Base-by-base conservation (phyloP, 805 yeast genomes). In the Saccharomycopsis amapae region DNA sequence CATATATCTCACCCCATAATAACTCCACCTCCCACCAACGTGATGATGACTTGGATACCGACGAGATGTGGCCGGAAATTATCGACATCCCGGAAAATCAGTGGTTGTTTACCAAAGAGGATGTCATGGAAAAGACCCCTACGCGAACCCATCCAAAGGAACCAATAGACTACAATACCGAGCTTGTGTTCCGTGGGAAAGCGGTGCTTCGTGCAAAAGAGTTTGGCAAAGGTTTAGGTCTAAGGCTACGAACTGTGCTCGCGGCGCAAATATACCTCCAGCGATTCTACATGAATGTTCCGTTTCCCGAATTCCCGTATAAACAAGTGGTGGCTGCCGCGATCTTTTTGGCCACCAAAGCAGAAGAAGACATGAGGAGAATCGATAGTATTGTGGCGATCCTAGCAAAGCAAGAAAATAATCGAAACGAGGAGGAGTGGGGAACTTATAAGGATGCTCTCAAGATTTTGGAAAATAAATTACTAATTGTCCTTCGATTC, bases 21-120 rank as follows among this genome's bases (percentile, higher is more conserved):
- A n/a, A n/a, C n/a, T n/a, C n/a, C n/a, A n/a, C n/a, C n/a, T n/a
- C n/a, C n/a, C n/a, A n/a, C n/a, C n/a, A n/a, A n/a, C n/a, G n/a
- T n/a, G n/a, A n/a, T n/a, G 22, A n/a, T 7, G 45, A 24, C 45
- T 12, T 9, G 3, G 31, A 39, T 25, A 40, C 22, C 5, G 49
- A 42, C 5, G 50, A 51, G 7, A 15, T 48, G 4, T 51, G 54
- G 54, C 50, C 54, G 1, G 49, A 45, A n/a, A 34, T 48, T 10
- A 42, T 51, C 22, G 44, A 39, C 9, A 43, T 51, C 4, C 54
- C 54, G 2, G 30, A 18, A 10, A 51, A 51, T 43, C 42, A 41
- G 3, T 51, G 54, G 54, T 5, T 44, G 2, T 51, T 51, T 30
- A 26, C 38, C 12, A 24, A 31, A 18, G 40, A 40, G 5, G 54